These are phyloP conservation scores for Corylus heterophylla DNA, from an alignment of 306 rosid genomes.

Conservation along the genomic window DNA sequence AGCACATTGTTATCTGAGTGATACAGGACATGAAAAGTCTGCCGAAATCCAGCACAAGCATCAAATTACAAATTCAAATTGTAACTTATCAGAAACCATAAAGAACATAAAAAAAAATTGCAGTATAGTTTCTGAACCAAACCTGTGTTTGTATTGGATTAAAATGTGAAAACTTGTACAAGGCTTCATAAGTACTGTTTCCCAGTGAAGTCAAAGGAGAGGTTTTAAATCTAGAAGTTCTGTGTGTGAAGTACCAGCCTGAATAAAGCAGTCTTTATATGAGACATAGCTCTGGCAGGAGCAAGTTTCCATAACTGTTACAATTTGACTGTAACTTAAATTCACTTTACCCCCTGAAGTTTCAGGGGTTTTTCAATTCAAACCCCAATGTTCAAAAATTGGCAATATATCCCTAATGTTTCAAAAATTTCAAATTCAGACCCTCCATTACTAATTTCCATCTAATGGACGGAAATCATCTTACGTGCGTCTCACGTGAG, in stretches of 20 bases:
- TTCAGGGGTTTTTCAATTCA: no score
- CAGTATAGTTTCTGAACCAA: conserved; percentile 29
- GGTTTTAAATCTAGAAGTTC: conserved; percentile 95
- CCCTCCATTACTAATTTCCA: no score
- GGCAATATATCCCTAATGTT: no score
- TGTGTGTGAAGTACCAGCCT: conserved; percentile 84
- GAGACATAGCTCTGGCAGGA: conserved; percentile 33
- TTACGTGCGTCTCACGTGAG: no score
- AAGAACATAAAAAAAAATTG: conserved; percentile 20
- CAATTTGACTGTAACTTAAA: conserved; percentile 5
- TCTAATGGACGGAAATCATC: no score
- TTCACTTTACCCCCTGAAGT: neutral
- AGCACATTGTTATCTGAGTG: conserved; percentile 91
- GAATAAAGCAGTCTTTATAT: conserved; percentile 33
- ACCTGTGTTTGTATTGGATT: conserved; percentile 99
- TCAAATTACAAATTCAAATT: conserved; percentile 21
- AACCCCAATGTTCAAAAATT: no score
- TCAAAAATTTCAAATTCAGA: no score
- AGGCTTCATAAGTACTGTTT: conserved; percentile 63
- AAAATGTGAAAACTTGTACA: conserved; percentile 87
- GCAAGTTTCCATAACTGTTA: conserved; percentile 13
- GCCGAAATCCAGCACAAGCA: conserved; percentile 37
- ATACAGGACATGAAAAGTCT: conserved; percentile 89
- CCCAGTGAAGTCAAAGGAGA: conserved; percentile 84
- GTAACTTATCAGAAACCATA: conserved; percentile 15